These are phyloP conservation scores for Amphirosellinia nigrospora DNA, from an alignment of 495 filamentous ascomycete genomes.

Conservation along the genomic window DNA sequence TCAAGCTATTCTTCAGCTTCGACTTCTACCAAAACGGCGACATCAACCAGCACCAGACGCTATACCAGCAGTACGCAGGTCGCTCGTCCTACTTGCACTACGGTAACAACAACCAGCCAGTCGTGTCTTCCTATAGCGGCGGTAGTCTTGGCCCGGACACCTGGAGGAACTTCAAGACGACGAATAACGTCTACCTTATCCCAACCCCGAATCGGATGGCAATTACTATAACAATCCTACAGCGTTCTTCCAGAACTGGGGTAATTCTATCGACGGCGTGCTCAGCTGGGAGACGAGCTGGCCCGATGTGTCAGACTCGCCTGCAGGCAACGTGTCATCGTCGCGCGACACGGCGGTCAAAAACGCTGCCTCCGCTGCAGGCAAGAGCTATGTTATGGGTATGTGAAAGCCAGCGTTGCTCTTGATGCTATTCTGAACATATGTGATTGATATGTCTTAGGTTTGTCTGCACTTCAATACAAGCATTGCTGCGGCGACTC, in stretches of 20 bases:
- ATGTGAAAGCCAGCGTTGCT: slow-evolving; percentile 23
- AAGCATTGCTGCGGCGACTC: slow-evolving; percentile 44
- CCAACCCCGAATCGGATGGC: slow-evolving; percentile 38
- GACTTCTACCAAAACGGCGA: slow-evolving; percentile 42
- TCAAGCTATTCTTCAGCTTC: slow-evolving; percentile 51
- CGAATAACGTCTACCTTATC: slow-evolving; percentile 40
- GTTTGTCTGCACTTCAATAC: slow-evolving; percentile 44
- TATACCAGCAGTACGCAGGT: slow-evolving; percentile 37
- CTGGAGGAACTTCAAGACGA: slow-evolving; percentile 37
- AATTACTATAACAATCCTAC: slow-evolving; percentile 35
- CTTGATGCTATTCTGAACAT: background rate
- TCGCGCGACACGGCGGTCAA: slow-evolving; percentile 33
- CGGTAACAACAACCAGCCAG: slow-evolving; percentile 29
- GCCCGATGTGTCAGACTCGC: slow-evolving; percentile 35
- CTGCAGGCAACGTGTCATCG: slow-evolving; percentile 32
- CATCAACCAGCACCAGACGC: slow-evolving; percentile 34
- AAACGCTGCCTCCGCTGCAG: slow-evolving; percentile 32
- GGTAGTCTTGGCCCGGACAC: slow-evolving; percentile 30
- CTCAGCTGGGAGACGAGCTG: slow-evolving; percentile 48
- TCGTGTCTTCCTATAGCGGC: slow-evolving; percentile 44
- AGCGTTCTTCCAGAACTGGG: slow-evolving; percentile 33
- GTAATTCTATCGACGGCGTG: slow-evolving; percentile 39
- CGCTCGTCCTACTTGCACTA: slow-evolving; percentile 39
- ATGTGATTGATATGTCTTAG: slow-evolving; percentile 22
- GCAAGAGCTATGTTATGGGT: slow-evolving; percentile 48